Conservation (phyloP, 2,329 filamentous ascomycete genomes). For the Lachnellula cervina region DNA sequence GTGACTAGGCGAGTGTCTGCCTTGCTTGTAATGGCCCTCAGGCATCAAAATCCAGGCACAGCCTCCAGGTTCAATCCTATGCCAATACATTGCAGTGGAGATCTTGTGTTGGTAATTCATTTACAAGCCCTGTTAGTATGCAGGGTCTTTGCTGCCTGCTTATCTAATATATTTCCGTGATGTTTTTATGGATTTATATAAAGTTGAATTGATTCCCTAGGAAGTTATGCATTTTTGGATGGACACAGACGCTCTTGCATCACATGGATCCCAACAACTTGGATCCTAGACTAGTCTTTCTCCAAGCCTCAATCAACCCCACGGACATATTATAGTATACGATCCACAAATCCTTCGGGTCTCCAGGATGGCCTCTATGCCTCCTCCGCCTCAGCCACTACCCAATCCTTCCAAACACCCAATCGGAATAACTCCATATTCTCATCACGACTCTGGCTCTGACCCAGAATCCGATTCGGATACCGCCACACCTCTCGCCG, state of each 20-base stretch:
- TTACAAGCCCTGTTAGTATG: slow-evolving; percentile 3
- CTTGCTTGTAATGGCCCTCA: background rate
- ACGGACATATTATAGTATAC: background rate
- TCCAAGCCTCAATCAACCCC: background rate
- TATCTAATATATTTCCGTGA: slow-evolving; percentile 2
- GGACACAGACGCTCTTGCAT: background rate
- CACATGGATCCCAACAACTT: background rate
- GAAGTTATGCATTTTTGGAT: background rate
- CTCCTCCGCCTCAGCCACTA: slow-evolving; percentile 9
- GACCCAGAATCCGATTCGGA: slow-evolving; percentile 13
- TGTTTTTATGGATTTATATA: slow-evolving; percentile 7
- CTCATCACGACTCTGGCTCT: slow-evolving; percentile 6
- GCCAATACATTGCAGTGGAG: background rate
- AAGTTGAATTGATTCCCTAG: slow-evolving; percentile 4
- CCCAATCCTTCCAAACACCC: background rate
- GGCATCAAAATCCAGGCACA: background rate
- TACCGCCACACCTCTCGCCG: slow-evolving; percentile 5
- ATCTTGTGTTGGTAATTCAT: slow-evolving; percentile 3
- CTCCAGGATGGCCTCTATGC: slow-evolving; percentile 8
- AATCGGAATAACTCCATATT: slow-evolving; percentile 1
- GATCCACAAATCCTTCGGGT: slow-evolving; percentile 1
- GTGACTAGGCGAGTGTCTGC: background rate
- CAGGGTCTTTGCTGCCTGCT: slow-evolving; percentile 5
- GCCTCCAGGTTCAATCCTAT: background rate
- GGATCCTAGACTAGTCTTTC: background rate